Evolutionary conservation across 2,329 filamentous ascomycete species (phyloP), one percentile per base, ranked within the genome.

Genomic region (Arthrobotrys pseudoclavata): DNA sequence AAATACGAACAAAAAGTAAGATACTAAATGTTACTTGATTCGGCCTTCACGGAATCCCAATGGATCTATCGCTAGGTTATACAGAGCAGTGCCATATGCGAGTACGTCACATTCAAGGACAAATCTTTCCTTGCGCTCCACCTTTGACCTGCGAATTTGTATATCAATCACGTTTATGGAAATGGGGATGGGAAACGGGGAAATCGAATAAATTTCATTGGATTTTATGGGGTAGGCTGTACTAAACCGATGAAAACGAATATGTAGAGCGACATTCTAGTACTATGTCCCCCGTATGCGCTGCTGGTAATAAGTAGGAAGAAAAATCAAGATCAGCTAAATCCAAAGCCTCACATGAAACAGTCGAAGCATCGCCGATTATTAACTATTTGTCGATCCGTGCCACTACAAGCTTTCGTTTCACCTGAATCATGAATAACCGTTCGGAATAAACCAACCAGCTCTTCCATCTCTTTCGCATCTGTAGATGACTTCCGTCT

Each of bases 11-110:
- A 60, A 42, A 40, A 42, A 67, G 48, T 13, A 18, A 31, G 18
- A 18, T 9, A 4, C 24, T 10, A 22, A 55, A 40, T 40, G 4
- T 10, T n/a, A 2, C 9, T 55, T 29, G 40, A 50, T 60, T 48
- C 34, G 57, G 34, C 57, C 60, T 66, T 62, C 26, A 48, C 10
- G 24, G 57, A 24, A 53, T 20, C 55, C 60, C 60, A 48, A 66
- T 76, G 22, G 48, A 76, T 76, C 60, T 76, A 70, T 76, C 72
- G 72, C 72, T 31, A 76, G 72, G 72, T 70, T 70, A 76, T 76
- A 76, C 72, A 70, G 72, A 76, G 72, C 72, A 67, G 72, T 76
- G 71, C 26, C 71, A 47, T 76, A 47, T 29, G 18, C 37, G 24
- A 45, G 15, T 62, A 63, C 26, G 64, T 42, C 66, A 76, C 71